Percentiles rank a stretch among this genome's conserved stretches.
phyloP scores from a whole-genome alignment of 371 early-diverging fungal genomes.

The Lichtheimia hyalospora region DNA sequence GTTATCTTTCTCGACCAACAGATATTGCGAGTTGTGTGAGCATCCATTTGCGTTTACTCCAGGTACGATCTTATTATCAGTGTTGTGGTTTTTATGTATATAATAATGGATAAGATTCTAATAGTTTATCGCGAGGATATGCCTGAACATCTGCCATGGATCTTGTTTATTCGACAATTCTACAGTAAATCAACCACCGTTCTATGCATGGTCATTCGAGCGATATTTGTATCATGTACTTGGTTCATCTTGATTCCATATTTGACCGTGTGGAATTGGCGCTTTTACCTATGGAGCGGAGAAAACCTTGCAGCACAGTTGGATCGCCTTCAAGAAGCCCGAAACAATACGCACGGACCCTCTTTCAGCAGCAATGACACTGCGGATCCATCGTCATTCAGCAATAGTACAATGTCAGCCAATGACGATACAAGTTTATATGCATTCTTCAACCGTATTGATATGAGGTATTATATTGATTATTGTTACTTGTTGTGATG shows the following conservation, averaged over 20 bases:
- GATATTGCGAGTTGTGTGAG: conserved; percentile 91
- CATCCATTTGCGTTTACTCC: conserved; percentile 84
- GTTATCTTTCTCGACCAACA: conserved; percentile 16
- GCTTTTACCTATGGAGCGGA: conserved; percentile 77
- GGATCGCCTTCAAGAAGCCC: conserved; percentile 5
- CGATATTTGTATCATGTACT: conserved; percentile 58
- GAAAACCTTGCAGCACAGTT: conserved; percentile 43
- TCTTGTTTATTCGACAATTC: conserved; percentile 54
- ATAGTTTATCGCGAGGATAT: conserved; percentile 66
- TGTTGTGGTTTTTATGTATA: not conserved
- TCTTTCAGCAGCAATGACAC: no score
- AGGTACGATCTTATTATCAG: no score
- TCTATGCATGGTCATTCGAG: conserved; percentile 26
- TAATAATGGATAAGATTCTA: no score
- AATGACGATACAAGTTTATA: not conserved
- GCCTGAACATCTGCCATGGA: conserved; percentile 62
- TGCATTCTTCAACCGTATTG: not conserved
- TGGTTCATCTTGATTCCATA: conserved; percentile 84
- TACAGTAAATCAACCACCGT: conserved; percentile 31
- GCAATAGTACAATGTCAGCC: not conserved
- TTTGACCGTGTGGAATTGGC: conserved; percentile 77
- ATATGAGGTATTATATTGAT: not conserved
- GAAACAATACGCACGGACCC: no score
- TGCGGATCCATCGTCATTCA: not conserved
- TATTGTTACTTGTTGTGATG: not conserved